A percentile compares a stretch with the other conserved stretches of the same genome.
These are phyloP conservation scores for Phaeodactylum tricornutum DNA, from an alignment of 108 stramenopile genomes.

Conservation along the genomic window DNA sequence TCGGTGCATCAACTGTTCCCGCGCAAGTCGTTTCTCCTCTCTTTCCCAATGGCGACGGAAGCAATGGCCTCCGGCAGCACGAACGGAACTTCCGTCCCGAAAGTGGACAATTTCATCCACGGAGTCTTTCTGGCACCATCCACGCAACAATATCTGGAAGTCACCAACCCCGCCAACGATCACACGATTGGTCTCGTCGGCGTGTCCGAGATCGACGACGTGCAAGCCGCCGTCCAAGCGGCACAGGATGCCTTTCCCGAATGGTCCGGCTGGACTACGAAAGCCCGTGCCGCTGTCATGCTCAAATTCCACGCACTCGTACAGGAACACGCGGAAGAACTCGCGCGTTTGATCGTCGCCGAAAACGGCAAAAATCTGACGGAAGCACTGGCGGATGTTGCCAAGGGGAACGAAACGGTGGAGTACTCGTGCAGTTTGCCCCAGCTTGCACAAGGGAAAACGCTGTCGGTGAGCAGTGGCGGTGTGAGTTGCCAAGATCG, in stretches of 20 bases:
- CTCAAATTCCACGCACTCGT: conserved; percentile 87
- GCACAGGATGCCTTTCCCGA: conserved; percentile 68
- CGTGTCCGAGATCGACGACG: conserved; percentile 54
- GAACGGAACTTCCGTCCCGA: too few relatives aligned
- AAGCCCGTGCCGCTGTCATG: conserved; percentile 86
- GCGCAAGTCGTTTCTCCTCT: too few relatives aligned
- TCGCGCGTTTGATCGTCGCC: conserved; percentile 78
- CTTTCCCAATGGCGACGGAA: too few relatives aligned
- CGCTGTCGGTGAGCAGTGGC: conserved; percentile 54
- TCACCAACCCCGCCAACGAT: conserved; percentile 40
- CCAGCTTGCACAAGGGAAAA: conserved; percentile 77
- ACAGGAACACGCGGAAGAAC: conserved; percentile 58
- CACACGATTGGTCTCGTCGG: conserved; percentile 47
- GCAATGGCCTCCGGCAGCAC: too few relatives aligned
- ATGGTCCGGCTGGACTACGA: conserved; percentile 71
- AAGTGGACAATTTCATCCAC: conserved; percentile 68
- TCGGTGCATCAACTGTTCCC: too few relatives aligned
- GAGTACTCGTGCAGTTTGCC: conserved; percentile 94
- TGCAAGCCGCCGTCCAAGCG: conserved; percentile 58
- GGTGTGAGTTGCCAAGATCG: conserved; percentile 75
- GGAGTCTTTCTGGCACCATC: conserved; percentile 42
- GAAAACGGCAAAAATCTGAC: conserved; percentile 97
- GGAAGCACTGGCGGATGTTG: conserved; percentile 92
- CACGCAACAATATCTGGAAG: conserved; percentile 38
- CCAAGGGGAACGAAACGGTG: conserved; percentile 97